phyloP scores from a whole-genome alignment of 1,284 basidiomycete genomes.

The Ustilago bromivora region DNA sequence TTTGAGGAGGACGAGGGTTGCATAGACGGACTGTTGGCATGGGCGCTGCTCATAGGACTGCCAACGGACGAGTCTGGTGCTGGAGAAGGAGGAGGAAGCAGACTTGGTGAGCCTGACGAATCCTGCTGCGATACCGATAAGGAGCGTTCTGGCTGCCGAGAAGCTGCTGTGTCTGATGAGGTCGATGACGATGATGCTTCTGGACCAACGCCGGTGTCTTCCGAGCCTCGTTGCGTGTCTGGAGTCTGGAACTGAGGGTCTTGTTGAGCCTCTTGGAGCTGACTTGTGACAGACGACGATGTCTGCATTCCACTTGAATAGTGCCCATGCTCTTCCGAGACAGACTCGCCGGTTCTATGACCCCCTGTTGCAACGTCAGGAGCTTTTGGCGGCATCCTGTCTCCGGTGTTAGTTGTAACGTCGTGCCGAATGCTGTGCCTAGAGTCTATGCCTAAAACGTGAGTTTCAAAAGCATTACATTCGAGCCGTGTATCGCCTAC shows the following conservation, averaged over 20 bases:
- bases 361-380: not conserved
- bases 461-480: not conserved
- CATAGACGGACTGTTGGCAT: slow-evolving; percentile 24
- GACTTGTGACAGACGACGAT: not conserved
- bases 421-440: not conserved
- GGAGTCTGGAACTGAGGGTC: not conserved
- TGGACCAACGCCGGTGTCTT: not conserved
- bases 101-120: not conserved
- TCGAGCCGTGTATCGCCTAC: not conserved
- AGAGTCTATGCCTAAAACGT: not conserved
- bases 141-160: not conserved
- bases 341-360: not conserved
- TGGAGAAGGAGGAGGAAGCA: slow-evolving; percentile 25
- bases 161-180: not conserved
- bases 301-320: not conserved
- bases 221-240: not conserved
- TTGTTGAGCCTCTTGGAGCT: not conserved
- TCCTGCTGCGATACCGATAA: slow-evolving; percentile 1
- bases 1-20: slow-evolving; percentile 15
- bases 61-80: slow-evolving; percentile 30
- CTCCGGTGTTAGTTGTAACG: not conserved
- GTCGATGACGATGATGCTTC: not conserved
- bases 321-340: not conserved
- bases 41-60: slow-evolving; percentile 35
- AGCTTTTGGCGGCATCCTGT: not conserved